Base-by-base conservation (phyloP, 257 asterid species). In the Apocynum venetum region DNA sequence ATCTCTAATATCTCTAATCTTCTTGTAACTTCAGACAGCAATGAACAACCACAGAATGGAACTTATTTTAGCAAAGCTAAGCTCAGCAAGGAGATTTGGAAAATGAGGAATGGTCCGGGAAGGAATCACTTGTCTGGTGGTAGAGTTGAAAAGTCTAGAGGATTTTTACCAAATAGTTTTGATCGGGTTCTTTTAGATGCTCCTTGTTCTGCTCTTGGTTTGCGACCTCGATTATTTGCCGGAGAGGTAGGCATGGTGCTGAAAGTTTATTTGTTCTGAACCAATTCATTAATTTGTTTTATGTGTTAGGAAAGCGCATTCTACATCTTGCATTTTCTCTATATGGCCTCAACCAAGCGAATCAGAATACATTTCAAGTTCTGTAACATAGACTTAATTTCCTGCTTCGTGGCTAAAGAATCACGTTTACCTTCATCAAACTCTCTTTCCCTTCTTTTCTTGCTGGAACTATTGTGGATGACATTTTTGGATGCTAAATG, bases 131-230 rank as follows among this genome's bases (percentile, higher is more conserved):
- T 87, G 51, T 60, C 83, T 73, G 99, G 99, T 77, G 97, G 79
- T 76, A 85, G 96, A 81, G 98, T 87, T 68, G 97, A 90, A 82
- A 91, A 84, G 80, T 91, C 88, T 25, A 81, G 85, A 85, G 99
- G 99, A 55, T 95, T 95, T 86, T 82, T 87, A 44, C 96, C 97
- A 12, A 88, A 90, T 87, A 89, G 92, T 87, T 95, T 95, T 87
- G 97, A 95, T 52, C 97, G 99, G 56, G 98, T 95, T 85, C 98
- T 95, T 68, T 94, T 95, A 61, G 99, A 95, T 88, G 99, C 97
- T 85, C 99, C 99, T 83, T 95, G 99, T 83, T 95, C 99, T 70
- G 99, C 99, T 76, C 97, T 95, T 87, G 99, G 99, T 81, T 85
- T 95, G 83, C 85, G 99, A 78, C 99, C 99, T 82, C 90, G 99